Conservation (phyloP, 352 stramenopile species). For the Globisporangium spiculum region DNA sequence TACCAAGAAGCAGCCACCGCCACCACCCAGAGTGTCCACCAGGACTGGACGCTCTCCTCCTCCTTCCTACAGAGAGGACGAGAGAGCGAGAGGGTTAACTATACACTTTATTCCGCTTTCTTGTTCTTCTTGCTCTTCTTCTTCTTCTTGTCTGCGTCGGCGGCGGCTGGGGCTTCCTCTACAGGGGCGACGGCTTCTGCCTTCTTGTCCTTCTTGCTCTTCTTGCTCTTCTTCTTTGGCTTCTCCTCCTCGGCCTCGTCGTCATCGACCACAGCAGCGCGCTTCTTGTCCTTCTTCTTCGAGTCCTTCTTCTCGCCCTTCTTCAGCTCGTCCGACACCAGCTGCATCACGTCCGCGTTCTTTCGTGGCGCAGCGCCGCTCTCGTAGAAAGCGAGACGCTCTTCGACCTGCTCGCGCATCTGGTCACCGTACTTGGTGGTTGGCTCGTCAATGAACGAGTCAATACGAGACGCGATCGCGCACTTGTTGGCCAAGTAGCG, state of each 20-base stretch:
- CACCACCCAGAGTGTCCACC: not conserved
- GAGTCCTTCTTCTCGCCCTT: conserved; percentile 65
- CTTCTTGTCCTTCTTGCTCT: conserved; percentile 70
- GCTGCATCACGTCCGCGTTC: conserved; percentile 99
- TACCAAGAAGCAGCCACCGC: not conserved
- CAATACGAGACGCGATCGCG: conserved; percentile 98
- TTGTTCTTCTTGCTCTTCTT: conserved; percentile 82
- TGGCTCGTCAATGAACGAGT: conserved; percentile 97
- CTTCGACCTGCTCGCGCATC: conserved; percentile 99
- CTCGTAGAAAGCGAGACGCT: conserved; percentile 99
- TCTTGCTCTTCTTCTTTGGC: conserved; percentile 82
- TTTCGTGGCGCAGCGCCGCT: conserved; percentile 96
- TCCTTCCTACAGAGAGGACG: not conserved
- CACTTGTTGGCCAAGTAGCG: conserved; percentile 99
- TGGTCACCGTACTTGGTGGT: conserved; percentile 98
- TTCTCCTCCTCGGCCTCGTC: conserved; percentile 66
- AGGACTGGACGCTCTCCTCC: not conserved
- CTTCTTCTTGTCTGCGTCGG: conserved; percentile 64
- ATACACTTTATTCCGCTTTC: conserved; percentile 68
- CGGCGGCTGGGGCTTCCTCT: conserved; percentile 18
- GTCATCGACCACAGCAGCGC: conserved; percentile 52
- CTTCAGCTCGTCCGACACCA: conserved; percentile 92
- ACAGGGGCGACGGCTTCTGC: conserved; percentile 12
- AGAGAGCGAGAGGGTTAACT: conserved; percentile 32
- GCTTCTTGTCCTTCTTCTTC: conserved; percentile 85